These are phyloP conservation scores for Pythium insidiosum DNA, from an alignment of 352 stramenopile species.

Conservation along the genomic window DNA sequence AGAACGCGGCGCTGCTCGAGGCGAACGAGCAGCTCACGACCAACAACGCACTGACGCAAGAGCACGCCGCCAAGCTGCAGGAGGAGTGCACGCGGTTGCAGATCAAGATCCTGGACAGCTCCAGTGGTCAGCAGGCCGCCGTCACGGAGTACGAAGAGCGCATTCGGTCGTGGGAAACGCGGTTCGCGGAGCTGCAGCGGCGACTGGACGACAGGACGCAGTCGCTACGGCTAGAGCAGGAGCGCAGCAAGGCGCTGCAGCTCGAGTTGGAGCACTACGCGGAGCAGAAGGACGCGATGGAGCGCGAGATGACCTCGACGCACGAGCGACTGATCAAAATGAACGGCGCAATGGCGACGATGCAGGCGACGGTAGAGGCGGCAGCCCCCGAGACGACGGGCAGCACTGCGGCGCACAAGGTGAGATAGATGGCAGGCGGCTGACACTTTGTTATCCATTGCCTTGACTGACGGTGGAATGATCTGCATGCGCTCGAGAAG, in stretches of 20 bases:
- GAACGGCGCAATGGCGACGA: constrained; percentile 29
- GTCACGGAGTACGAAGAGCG: constrained; percentile 48
- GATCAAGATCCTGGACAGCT: neutral
- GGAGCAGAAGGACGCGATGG: constrained; percentile 20
- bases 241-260: constrained; percentile 3
- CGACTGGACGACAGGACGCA: constrained; percentile 7
- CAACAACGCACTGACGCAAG: constrained; percentile 23
- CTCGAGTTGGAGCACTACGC: constrained; percentile 16
- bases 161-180: constrained; percentile 26
- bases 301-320: constrained; percentile 23
- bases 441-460: neutral
- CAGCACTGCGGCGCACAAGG: neutral
- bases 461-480: neutral
- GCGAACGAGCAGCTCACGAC: constrained; percentile 18
- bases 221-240: constrained; percentile 6
- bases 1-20: constrained; percentile 23
- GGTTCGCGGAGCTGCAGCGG: constrained; percentile 16
- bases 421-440: too few relatives aligned
- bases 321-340: constrained; percentile 45
- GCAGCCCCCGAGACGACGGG: neutral
- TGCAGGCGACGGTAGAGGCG: constrained; percentile 37
- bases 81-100: constrained; percentile 8
- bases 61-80: constrained; percentile 25
- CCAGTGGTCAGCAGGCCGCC: constrained; percentile 9
- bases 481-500: constrained; percentile 8